Evolutionary conservation across 768 basidiomycete genomes (phyloP), one percentile per base, ranked within the genome.

Genomic region (Amanita muscaria): DNA sequence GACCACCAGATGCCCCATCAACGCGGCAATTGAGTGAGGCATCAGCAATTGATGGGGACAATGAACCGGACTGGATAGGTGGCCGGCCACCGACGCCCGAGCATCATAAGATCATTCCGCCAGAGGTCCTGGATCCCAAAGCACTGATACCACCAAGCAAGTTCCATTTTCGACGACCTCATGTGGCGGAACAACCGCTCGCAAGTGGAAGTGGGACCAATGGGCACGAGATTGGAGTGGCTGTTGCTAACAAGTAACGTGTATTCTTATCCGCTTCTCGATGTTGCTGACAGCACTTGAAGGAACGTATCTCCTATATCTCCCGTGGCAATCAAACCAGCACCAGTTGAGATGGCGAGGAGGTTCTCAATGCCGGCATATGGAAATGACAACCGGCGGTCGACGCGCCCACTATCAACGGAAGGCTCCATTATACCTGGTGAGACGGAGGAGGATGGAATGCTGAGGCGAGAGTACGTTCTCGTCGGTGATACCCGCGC

Each of bases 401-500:
- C 52, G 49, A 22, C 56, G 50, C 10, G 53, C 51, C 59, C 74
- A 2, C 66, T 71, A 11, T 70, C 72, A 7, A 72, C 77, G 0
- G 76, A 79, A 31, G 78, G 73, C 2, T 87, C 85, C 0, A 60
- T 76, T 46, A 88, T 88, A 41, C 86, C 86, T 9, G 87, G 87
- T 3, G 86, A 89, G 59, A 84, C 81, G 0, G 87, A 88, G 55
- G 86, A 89, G 56, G 86, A 88, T 56, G 84, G 84, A 0, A 67
- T 81, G 40, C 69, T 89, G 39, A 73, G 83, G 42, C 74, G 80
- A 50, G 94, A 98, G 56, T 99, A 99, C 54, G 94, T 98, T 0
- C 76, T 99, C 1, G 88, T 98, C 1, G 92, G 85, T 33, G 91
- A 99, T 60, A 79, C 76, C 43, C 74, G 83, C 40, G 88, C 88